A percentile compares a stretch with the other conserved stretches of the same genome.
phyloP scores from a whole-genome alignment of 192 early-diverging fungal species.

The Gryganskiella cystojenkinii region DNA sequence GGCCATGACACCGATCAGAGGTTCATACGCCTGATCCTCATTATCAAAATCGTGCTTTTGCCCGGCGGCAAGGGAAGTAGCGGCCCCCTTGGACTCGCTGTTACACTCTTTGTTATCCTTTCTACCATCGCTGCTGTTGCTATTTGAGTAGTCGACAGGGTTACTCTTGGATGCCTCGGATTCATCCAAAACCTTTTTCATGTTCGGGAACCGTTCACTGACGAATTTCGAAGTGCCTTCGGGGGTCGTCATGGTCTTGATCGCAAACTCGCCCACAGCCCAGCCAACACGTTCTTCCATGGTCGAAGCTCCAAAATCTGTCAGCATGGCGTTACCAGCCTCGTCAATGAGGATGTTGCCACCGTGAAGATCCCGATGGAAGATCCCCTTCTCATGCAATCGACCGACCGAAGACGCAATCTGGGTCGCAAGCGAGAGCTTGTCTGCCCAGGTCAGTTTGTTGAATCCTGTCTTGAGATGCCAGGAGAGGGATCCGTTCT shows the following conservation, averaged over 20 bases:
- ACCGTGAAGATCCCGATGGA: conserved; percentile 48
- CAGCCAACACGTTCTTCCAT: conserved; percentile 33
- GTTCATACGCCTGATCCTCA: conserved; percentile 8
- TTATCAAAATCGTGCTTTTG: background rate
- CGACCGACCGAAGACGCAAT: conserved; percentile 30
- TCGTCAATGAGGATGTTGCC: conserved; percentile 47
- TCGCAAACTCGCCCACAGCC: conserved; percentile 24
- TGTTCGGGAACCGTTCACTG: conserved; percentile 14
- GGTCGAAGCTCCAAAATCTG: conserved; percentile 39
- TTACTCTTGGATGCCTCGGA: background rate
- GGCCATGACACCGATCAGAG: conserved; percentile 45
- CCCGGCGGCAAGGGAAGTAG: background rate
- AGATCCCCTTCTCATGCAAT: conserved; percentile 49
- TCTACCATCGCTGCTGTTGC: background rate
- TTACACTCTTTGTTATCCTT: no score
- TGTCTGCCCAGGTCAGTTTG: conserved; percentile 43
- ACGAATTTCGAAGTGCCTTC: conserved; percentile 33
- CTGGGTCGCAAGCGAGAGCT: conserved; percentile 35
- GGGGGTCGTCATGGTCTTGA: conserved; percentile 5
- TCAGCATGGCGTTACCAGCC: conserved; percentile 40
- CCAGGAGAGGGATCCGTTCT: conserved; percentile 42
- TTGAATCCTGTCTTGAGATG: conserved; percentile 37
- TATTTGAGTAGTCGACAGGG: background rate
- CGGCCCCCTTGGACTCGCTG: no score
- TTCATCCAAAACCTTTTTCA: background rate